Evolutionary conservation across 257 asterid genomes (phyloP).

Genomic region (Jacaranda copaia): DNA sequence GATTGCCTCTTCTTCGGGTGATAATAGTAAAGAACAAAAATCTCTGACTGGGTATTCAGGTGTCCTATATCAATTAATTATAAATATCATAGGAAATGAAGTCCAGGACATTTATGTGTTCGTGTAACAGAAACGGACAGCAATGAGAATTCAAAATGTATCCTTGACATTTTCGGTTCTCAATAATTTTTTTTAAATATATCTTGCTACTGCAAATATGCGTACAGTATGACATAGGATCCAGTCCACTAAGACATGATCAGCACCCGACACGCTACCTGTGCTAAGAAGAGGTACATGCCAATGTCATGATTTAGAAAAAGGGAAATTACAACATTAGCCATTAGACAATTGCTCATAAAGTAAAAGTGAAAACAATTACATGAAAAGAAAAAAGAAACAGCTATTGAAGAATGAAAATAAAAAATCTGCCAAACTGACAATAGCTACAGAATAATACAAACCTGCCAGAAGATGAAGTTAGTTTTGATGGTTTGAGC

Average conservation of each 20-base stretch:
- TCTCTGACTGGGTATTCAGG: not conserved
- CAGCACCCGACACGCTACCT: not conserved
- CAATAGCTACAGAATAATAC: conserved; percentile 36
- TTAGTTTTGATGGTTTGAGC: conserved; percentile 91
- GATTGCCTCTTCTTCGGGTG: not conserved
- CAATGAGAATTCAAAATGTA: not conserved
- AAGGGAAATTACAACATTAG: not conserved
- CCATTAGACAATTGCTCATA: conserved; percentile 7
- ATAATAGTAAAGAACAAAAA: not conserved
- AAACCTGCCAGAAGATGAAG: conserved; percentile 98
- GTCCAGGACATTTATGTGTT: not conserved
- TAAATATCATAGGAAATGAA: not conserved
- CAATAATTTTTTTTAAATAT: not conserved
- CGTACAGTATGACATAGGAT: not conserved
- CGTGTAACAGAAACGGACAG: not conserved
- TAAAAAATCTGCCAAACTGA: conserved; percentile 6
- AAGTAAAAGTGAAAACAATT: not conserved
- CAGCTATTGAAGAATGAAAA: not conserved
- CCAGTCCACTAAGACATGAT: conserved; percentile 9
- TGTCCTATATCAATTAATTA: not conserved
- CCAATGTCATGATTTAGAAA: not conserved
- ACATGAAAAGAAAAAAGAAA: not conserved
- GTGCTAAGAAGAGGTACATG: not conserved
- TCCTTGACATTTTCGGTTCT: not conserved
- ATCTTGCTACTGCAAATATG: not conserved